Percentiles rank a stretch among this genome's conserved stretches.
These are phyloP conservation scores for Lentinula aciculospora DNA, from an alignment of 768 basidiomycete species.

Conservation along the genomic window DNA sequence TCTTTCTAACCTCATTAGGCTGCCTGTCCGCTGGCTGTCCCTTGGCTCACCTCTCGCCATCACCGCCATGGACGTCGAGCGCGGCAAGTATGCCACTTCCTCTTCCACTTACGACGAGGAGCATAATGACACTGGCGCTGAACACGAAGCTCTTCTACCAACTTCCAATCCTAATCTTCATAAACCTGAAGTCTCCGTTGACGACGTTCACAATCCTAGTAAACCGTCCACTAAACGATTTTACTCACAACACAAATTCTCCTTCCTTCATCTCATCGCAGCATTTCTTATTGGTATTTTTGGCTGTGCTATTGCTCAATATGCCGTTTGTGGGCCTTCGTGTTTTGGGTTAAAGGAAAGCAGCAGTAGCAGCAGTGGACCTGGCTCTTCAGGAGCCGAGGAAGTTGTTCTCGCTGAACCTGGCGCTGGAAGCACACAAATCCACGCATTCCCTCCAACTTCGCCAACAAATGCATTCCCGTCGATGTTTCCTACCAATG, in stretches of 20 bases:
- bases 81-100: background rate
- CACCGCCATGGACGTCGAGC: conserved; percentile 6
- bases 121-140: conserved; percentile 13
- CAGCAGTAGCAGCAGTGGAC: background rate
- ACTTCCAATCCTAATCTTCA: conserved; percentile 4
- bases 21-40: no score
- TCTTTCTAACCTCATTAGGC: no score
- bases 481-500: conserved; percentile 67
- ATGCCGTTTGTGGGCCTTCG: conserved; percentile 35
- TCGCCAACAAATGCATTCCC: conserved; percentile 71
- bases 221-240: no score
- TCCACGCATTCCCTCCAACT: conserved; percentile 66
- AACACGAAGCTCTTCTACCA: conserved; percentile 33
- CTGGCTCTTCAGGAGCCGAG: conserved; percentile 15
- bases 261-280: conserved; percentile 29
- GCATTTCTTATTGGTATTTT: conserved; percentile 53
- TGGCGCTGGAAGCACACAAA: conserved; percentile 66
- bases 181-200: no score
- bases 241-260: conserved; percentile 23
- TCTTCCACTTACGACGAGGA: conserved; percentile 11
- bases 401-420: conserved; percentile 43
- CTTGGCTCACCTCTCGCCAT: no score
- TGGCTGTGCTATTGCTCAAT: conserved; percentile 45
- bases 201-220: no score
- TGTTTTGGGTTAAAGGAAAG: conserved; percentile 24